These are phyloP conservation scores for Cladophialophora yegresii DNA, from an alignment of 2,329 filamentous ascomycete genomes.

Conservation along the genomic window DNA sequence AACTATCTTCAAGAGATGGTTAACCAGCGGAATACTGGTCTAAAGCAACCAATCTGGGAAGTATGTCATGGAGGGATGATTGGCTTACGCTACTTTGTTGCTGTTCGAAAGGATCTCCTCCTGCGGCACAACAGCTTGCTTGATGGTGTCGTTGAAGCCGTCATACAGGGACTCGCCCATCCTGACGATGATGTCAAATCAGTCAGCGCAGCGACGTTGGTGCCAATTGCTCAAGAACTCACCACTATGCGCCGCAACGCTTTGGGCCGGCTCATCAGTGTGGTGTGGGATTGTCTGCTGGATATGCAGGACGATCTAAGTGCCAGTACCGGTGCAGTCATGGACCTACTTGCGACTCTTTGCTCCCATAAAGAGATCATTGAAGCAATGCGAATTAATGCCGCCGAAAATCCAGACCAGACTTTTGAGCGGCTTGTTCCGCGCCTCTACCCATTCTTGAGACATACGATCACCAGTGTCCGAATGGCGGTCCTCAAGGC, in stretches of 20 bases:
- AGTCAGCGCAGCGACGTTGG: conserved; percentile 94
- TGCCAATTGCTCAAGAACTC: conserved; percentile 94
- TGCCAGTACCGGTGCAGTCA: conserved; percentile 95
- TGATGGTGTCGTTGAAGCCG: conserved; percentile 86
- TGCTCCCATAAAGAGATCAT: conserved; percentile 93
- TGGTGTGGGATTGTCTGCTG: conserved; percentile 96
- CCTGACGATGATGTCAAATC: conserved; percentile 93
- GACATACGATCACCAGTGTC: conserved; percentile 95
- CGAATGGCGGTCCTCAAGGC: conserved; percentile 90
- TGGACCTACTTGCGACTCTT: conserved; percentile 94
- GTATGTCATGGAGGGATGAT: conserved; percentile 99
- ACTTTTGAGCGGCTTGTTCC: conserved; percentile 93
- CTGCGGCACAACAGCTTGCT: conserved; percentile 81
- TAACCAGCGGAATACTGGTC: conserved; percentile 78
- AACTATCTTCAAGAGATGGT: conserved; percentile 83
- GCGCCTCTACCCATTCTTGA: conserved; percentile 89
- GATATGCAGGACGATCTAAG: conserved; percentile 96
- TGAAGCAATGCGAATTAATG: conserved; percentile 89
- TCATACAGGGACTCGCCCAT: conserved; percentile 92
- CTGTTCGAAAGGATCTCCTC: conserved; percentile 88
- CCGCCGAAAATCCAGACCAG: conserved; percentile 76
- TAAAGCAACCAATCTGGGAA: conserved; percentile 80
- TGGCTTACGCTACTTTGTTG: conserved; percentile 89
- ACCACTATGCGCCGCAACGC: conserved; percentile 78
- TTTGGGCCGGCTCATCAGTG: conserved; percentile 80